Evolutionary conservation across 1,284 basidiomycete genomes (phyloP).

Genomic region (Dichomitus squalens): DNA sequence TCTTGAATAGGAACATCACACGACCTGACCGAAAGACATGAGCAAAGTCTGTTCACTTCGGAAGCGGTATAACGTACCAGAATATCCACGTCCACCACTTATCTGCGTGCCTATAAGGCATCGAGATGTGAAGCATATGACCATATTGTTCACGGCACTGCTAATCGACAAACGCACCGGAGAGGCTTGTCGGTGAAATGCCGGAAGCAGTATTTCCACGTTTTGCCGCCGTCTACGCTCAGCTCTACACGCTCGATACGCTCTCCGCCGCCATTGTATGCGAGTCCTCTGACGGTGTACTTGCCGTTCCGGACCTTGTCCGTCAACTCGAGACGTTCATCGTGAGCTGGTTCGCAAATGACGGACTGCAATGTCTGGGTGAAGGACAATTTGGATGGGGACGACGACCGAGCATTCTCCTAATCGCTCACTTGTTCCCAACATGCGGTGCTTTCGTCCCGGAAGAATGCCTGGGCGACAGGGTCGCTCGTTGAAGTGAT

Average conservation of each 20-base stretch:
- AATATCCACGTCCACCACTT: constrained; percentile 33
- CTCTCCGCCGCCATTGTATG: constrained; percentile 26
- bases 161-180: constrained; percentile 4
- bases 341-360: constrained; percentile 26
- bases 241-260: constrained; percentile 27
- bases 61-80: constrained; percentile 13
- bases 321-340: constrained; percentile 16
- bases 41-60: not conserved
- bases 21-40: constrained; percentile 16
- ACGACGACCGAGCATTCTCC: not conserved
- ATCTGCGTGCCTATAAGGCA: constrained; percentile 20
- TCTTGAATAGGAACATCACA: constrained; percentile 26
- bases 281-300: constrained; percentile 25
- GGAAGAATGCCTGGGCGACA: constrained; percentile 21
- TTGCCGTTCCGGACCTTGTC: constrained; percentile 2
- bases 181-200: constrained; percentile 21
- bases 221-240: constrained; percentile 26
- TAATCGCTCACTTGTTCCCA: constrained; percentile 20
- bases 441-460: constrained; percentile 26
- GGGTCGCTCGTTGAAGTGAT: constrained; percentile 26
- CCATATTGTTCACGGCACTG: not conserved
- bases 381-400: no score
- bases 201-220: constrained; percentile 29
- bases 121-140: not conserved
- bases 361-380: constrained; percentile 25